Base-by-base conservation (phyloP, 495 filamentous ascomycete species). In the Podospora fimiseda region DNA sequence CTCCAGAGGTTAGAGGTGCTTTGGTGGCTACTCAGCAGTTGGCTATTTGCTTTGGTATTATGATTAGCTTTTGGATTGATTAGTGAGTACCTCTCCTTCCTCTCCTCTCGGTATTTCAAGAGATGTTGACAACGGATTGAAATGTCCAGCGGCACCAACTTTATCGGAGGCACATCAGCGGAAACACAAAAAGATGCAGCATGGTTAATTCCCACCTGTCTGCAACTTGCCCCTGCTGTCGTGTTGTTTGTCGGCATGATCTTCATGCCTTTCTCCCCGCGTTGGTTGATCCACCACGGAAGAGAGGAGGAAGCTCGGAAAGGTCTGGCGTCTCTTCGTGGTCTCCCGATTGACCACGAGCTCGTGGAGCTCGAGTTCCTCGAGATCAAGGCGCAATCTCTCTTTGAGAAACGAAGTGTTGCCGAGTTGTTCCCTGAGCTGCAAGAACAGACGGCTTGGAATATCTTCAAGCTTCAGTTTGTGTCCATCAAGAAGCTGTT, bases 21-120 rank as follows among this genome's bases (percentile, higher is more conserved):
- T 72, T 94, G 2, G 86, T 90, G 7, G 86, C 84, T 6, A 71
- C 87, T 0, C 86, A 94, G 65, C 88, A 93, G 70, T 72, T 90
- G 56, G 87, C 87, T 16, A 88, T 92, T 57, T 88, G 83, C 27
- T 81, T 89, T 47, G 89, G 89, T 21, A 92, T 95, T 67, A 80
- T 93, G 74, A 69, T 90, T 55, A 82, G 79, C 55, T 93, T 90
- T 72, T 94, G 89, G 88, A 87, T 90, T 58, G 82, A 89, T 66
- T 89, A 88, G 68, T 71, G 51, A 40, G 60, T 50, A 11, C 43
- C 18, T 8, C 48, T 38, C 11, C 2, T 9, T 20, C 19, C 4
- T 16, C n/a, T n/a, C 4, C 38, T 9, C 4, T 15, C 19, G 1
- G n/a, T 13, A n/a, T 2, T n/a, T 37, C 9, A 2, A 30, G 0